These are phyloP conservation scores for Carex pumila DNA, from an alignment of 176 grass and related monocot species.

Conservation along the genomic window DNA sequence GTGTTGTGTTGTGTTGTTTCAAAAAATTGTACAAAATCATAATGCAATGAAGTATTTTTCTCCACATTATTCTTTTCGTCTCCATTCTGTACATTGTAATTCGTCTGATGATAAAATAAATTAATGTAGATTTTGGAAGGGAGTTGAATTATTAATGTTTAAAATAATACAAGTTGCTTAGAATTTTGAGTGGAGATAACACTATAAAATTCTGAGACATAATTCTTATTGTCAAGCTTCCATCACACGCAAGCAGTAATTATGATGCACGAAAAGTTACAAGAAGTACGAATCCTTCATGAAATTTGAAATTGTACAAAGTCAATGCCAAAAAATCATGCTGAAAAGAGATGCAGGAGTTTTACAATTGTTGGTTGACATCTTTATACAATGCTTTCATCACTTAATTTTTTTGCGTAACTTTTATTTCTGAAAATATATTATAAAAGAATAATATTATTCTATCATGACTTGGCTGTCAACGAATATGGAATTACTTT, in stretches of 20 bases:
- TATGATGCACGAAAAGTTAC: neutral
- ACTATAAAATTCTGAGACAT: no score
- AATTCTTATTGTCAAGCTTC: no score
- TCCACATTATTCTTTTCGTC: neutral
- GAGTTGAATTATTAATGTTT: neutral
- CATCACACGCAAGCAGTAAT: neutral
- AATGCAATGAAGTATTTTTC: slow-evolving; percentile 9
- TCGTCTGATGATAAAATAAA: neutral
- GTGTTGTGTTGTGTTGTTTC: slow-evolving; percentile 15
- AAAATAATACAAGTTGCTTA: neutral
- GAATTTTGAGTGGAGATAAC: neutral
- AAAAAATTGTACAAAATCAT: slow-evolving; percentile 20
- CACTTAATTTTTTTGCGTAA: no score
- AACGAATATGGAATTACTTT: no score
- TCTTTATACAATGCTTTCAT: no score
- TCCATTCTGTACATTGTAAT: neutral
- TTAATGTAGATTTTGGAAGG: neutral
- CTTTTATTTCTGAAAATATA: no score
- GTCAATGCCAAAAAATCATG: no score
- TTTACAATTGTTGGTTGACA: no score
- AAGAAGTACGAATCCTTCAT: neutral
- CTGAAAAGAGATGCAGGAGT: no score
- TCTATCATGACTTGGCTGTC: no score
- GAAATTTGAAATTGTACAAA: neutral
- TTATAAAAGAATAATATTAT: no score